Base-by-base conservation (phyloP, 164 flowering plant species). In the Piper longum region DNA sequence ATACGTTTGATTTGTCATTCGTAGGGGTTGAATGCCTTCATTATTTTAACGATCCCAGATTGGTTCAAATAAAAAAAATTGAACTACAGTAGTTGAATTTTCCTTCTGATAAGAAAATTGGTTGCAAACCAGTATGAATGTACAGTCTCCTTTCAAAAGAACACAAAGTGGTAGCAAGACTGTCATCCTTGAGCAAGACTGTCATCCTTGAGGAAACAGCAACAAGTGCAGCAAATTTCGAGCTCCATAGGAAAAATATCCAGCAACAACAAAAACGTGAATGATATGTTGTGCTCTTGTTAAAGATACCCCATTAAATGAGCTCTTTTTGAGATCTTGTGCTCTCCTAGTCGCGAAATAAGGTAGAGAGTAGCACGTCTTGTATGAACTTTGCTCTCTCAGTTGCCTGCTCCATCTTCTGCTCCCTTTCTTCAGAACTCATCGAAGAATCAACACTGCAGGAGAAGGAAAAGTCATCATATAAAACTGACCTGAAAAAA, bases 371-470 rank as follows among this genome's bases (percentile, higher is more conserved):
- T 60, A 89, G 71, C 76, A 89, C 66, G 72, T 89, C 92, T 65
- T 85, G 96, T 66, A 86, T 73, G 68, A 89, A 89, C 40, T 77
- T 77, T 16, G 91, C 85, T 78, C 88, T 79, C 36, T 80, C 89
- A 17, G 83, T 70, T 19, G 80, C 92, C 74, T 86, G 90, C 65
- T 63, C 74, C 65, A 79, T 81, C 82, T 83, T 79, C 72, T 75
- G 78, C 65, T 86, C 80, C 60, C 86, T 76, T 81, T 89, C 96
- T 75, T 89, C 96, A 45, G 59, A 45, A 73, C 85, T 86, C 75
- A 86, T 71, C 2, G 85, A 79, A 52, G 90, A 76, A 69, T 85
- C 87, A 61, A 85, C 77, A 72, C 96, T 89, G 86, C 76, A 65
- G 63, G 52, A 39, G 57, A 66, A 64, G 16, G 67, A 26, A 26